A percentile compares a stretch with the other conserved stretches of the same genome.
phyloP scores from a whole-genome alignment of 345 rosid species.

The Rhizophora apiculata region DNA sequence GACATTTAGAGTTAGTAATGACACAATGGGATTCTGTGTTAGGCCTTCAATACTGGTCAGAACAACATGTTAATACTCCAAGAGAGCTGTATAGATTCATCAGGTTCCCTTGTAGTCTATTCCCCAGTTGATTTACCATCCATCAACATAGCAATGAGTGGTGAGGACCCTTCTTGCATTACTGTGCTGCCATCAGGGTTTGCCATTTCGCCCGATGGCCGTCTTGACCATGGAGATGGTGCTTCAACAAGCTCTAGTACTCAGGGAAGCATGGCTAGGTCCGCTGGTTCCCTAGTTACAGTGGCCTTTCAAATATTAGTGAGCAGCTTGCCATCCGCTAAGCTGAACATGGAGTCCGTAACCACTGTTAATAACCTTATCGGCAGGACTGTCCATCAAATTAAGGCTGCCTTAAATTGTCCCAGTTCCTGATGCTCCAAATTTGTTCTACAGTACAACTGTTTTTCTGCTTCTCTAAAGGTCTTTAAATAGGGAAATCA shows the following conservation, averaged over 20 bases:
- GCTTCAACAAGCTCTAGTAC: slow-evolving; percentile 65
- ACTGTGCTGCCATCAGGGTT: slow-evolving; percentile 95
- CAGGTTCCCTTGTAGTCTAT: slow-evolving; percentile 78
- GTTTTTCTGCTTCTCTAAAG: slow-evolving; percentile 33
- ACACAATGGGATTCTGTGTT: background rate
- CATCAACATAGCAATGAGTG: slow-evolving; percentile 86
- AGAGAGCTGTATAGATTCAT: slow-evolving; percentile 85
- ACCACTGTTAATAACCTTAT: slow-evolving; percentile 85
- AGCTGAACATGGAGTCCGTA: slow-evolving; percentile 91
- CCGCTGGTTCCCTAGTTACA: slow-evolving; percentile 69
- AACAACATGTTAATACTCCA: slow-evolving; percentile 92
- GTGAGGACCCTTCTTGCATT: slow-evolving; percentile 84
- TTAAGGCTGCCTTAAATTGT: slow-evolving; percentile 84
- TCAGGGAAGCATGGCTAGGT: slow-evolving; percentile 32
- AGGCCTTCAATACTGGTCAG: slow-evolving; percentile 78
- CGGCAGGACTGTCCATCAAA: slow-evolving; percentile 82
- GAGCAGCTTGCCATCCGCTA: slow-evolving; percentile 80
- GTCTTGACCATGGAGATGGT: slow-evolving; percentile 43
- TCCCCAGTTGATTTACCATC: slow-evolving; percentile 85
- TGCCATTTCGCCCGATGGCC: slow-evolving; percentile 71
- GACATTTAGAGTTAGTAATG: background rate
- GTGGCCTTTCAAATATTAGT: slow-evolving; percentile 94
- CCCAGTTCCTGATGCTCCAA: slow-evolving; percentile 49
- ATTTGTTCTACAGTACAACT: slow-evolving; percentile 39
- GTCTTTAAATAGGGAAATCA: slow-evolving; percentile 44